Conservation (phyloP, 345 rosid species). For the Dimocarpus longan region DNA sequence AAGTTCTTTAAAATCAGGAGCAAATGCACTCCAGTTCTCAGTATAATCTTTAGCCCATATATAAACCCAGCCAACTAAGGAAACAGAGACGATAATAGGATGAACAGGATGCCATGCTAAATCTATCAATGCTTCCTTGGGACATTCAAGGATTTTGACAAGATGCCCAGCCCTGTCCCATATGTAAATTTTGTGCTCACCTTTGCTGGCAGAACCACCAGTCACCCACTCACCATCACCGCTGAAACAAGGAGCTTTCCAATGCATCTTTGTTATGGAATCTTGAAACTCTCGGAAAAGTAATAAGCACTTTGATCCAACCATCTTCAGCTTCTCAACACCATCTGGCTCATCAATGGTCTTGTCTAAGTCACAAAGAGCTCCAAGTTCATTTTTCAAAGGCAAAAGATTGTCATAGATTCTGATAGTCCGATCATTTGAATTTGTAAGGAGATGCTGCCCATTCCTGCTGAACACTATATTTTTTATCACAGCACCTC, state of each 20-base stretch:
- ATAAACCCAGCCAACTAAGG: constrained; percentile 89
- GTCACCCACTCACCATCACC: constrained; percentile 99
- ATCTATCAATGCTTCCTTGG: constrained; percentile 95
- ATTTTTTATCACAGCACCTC: constrained; percentile 83
- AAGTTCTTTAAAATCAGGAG: constrained; percentile 98
- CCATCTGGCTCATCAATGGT: constrained; percentile 51
- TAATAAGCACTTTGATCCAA: constrained; percentile 79
- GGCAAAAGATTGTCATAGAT: constrained; percentile 94
- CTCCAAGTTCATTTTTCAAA: constrained; percentile 53
- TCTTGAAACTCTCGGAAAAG: constrained; percentile 96
- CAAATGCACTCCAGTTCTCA: constrained; percentile 99
- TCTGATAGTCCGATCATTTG: constrained; percentile 89
- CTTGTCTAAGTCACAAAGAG: constrained; percentile 50
- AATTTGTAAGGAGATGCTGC: constrained; percentile 90
- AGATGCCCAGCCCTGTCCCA: constrained; percentile 99
- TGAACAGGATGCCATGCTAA: constrained; percentile 99
- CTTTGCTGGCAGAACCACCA: constrained; percentile 97
- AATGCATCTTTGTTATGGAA: constrained; percentile 90
- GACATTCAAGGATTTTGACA: constrained; percentile 98
- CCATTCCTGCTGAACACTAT: constrained; percentile 89
- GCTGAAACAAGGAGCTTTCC: constrained; percentile 99
- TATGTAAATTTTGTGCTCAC: constrained; percentile 97
- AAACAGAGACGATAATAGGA: constrained; percentile 90
- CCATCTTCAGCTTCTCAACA: constrained; percentile 71
- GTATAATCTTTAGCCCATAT: constrained; percentile 99